These are phyloP conservation scores for Fusarium decemcellulare DNA, from an alignment of 2,329 filamentous ascomycete genomes.

Conservation along the genomic window DNA sequence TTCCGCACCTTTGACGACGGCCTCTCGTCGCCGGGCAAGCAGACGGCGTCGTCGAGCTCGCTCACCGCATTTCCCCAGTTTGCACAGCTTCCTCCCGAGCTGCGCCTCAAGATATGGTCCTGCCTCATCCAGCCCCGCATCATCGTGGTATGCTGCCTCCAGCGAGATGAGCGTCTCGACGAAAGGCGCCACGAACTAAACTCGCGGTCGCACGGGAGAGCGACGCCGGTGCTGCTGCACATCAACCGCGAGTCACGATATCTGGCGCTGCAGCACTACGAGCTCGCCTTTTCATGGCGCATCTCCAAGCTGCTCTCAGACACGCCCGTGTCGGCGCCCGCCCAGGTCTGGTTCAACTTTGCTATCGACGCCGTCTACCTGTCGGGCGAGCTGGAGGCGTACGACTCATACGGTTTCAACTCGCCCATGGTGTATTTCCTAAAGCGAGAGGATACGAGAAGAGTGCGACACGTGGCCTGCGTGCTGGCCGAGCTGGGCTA, in stretches of 20 bases:
- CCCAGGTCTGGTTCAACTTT: slow-evolving; percentile 65
- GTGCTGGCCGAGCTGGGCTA: slow-evolving; percentile 61
- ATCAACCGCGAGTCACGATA: slow-evolving; percentile 59
- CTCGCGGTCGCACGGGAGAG: slow-evolving; percentile 43
- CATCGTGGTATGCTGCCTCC: slow-evolving; percentile 59
- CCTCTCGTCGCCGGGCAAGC: slow-evolving; percentile 37
- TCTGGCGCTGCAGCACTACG: slow-evolving; percentile 60
- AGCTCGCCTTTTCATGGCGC: slow-evolving; percentile 62
- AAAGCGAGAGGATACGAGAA: slow-evolving; percentile 56
- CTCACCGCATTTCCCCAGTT: slow-evolving; percentile 55
- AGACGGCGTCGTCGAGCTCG: slow-evolving; percentile 13
- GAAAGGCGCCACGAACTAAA: slow-evolving; percentile 48
- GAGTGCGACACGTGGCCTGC: slow-evolving; percentile 61
- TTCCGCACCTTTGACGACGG: slow-evolving; percentile 62
- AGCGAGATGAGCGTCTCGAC: slow-evolving; percentile 48
- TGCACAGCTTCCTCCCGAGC: slow-evolving; percentile 59
- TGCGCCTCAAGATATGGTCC: slow-evolving; percentile 65
- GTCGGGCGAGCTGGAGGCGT: slow-evolving; percentile 63
- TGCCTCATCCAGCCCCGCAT: slow-evolving; percentile 61
- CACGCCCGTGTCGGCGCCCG: slow-evolving; percentile 52
- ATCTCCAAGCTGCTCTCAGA: slow-evolving; percentile 57
- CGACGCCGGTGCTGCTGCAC: slow-evolving; percentile 60
- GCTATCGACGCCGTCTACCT: slow-evolving; percentile 62
- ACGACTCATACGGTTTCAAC: slow-evolving; percentile 62
- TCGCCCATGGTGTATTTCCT: slow-evolving; percentile 65